These are phyloP conservation scores for Casuarina equisetifolia DNA, from an alignment of 306 rosid genomes.

Conservation along the genomic window DNA sequence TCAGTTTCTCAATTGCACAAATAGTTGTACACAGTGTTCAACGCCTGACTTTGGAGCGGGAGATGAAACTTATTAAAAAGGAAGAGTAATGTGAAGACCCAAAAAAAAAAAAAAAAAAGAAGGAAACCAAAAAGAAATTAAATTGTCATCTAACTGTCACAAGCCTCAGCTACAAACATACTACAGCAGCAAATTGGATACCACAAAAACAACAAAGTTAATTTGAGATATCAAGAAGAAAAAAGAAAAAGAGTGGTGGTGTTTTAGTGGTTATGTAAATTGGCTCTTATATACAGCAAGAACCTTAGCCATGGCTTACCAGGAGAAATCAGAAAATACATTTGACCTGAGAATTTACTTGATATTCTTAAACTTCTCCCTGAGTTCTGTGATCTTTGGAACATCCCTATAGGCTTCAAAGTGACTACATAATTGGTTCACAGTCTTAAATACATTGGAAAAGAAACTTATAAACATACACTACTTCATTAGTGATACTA, in stretches of 20 bases:
- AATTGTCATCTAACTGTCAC: neutral
- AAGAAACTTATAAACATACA: slow-evolving; percentile 5
- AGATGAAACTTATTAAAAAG: neutral
- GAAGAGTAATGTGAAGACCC: neutral
- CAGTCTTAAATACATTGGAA: slow-evolving; percentile 66
- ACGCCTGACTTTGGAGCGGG: neutral
- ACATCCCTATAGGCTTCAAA: slow-evolving; percentile 97
- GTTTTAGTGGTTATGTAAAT: neutral
- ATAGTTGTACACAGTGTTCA: neutral
- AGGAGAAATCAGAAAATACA: slow-evolving; percentile 89
- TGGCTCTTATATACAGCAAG: neutral
- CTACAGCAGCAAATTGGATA: neutral
- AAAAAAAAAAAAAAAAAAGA: neutral
- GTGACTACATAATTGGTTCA: slow-evolving; percentile 95
- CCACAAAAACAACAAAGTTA: neutral
- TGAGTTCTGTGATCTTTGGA: slow-evolving; percentile 93
- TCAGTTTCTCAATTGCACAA: neutral
- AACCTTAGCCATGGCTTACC: slow-evolving; percentile 47
- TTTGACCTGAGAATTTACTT: slow-evolving; percentile 97
- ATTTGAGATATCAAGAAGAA: neutral
- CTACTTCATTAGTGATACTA: neutral
- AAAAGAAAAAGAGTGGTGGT: neutral
- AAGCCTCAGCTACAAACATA: neutral
- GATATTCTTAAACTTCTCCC: slow-evolving; percentile 97
- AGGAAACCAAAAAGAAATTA: neutral